A percentile compares a stretch with the other conserved stretches of the same genome.
These are phyloP conservation scores for Tuber aestivum DNA, from an alignment of 495 filamentous ascomycete genomes.

Conservation along the genomic window DNA sequence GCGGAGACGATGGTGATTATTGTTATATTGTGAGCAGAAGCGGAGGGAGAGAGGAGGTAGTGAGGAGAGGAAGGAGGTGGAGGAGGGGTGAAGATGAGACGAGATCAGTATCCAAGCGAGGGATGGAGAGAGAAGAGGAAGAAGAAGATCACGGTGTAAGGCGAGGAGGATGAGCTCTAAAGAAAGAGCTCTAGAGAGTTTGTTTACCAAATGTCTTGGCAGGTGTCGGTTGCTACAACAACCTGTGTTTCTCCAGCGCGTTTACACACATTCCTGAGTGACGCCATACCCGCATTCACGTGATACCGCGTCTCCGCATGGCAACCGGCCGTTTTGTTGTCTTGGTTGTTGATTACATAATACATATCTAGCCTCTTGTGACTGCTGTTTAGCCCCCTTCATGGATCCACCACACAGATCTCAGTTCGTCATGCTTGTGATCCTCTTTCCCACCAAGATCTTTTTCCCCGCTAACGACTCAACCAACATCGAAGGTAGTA, in stretches of 20 bases:
- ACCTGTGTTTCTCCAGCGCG: conserved; percentile 15
- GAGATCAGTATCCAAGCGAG: conserved; percentile 28
- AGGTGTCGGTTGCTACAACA: conserved; percentile 25
- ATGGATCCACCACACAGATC: conserved; percentile 16
- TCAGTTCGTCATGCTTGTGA: conserved; percentile 18
- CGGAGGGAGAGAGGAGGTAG: conserved; percentile 6
- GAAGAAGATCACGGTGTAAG: conserved; percentile 31
- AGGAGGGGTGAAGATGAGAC: conserved; percentile 13
- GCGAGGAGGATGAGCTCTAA: conserved; percentile 29
- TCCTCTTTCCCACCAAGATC: conserved; percentile 12
- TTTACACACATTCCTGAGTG: conserved; percentile 3
- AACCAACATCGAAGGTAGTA: conserved; percentile 42
- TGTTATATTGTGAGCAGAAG: conserved; percentile 18
- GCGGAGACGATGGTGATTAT: conserved; percentile 24
- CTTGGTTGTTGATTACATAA: conserved; percentile 2
- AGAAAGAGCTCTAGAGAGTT: conserved; percentile 19
- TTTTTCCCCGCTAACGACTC: conserved; percentile 14
- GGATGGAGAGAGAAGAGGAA: conserved; percentile 28
- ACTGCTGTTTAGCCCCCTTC: not conserved
- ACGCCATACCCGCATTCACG: conserved; percentile 23
- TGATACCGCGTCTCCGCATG: conserved; percentile 33
- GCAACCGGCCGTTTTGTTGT: conserved; percentile 12
- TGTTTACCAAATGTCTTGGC: conserved; percentile 35
- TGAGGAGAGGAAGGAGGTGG: not conserved
- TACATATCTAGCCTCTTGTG: not conserved